Base-by-base conservation (phyloP, 495 filamentous ascomycete genomes). In the Hypoxylon perforatum region DNA sequence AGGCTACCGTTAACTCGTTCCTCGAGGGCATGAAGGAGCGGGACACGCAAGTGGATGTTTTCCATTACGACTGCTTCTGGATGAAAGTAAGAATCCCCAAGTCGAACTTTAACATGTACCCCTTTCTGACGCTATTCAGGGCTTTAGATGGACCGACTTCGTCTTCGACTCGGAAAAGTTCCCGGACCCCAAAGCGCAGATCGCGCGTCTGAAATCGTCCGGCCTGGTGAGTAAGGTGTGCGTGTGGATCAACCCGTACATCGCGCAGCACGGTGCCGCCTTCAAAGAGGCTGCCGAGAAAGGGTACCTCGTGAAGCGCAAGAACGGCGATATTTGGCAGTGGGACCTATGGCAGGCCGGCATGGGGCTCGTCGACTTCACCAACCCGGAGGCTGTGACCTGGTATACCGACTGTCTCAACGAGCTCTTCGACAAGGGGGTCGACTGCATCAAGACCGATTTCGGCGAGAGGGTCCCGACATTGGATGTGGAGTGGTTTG, bases 71-170 rank as follows among this genome's bases (percentile, higher is more conserved):
- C 63, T 87, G 85, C 69, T 90, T 90, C 80, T 90, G 87, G 86
- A 67, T 81, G 66, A 79, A 77, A 58, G 69, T 67, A 51, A 56
- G 17, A 10, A 28, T 7, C 25, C 7, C 25, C 7, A 3, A 19
- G n/a, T 11, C 6, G 12, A 18, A 8, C 4, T 21, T 28, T 4
- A 11, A 30, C 49, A 67, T 49, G 49, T 7, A 28, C 25, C 25
- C 9, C 49, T 30, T 71, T 55, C 65, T 73, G 55, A 41, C 30
- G 4, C 9, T 11, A 21, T 33, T 4, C 4, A 72, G 65, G 81
- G 85, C 78, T 91, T 90, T 67, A 87, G 88, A 54, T 92, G 89
- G 90, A 89, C 87, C 61, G 89, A 92, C 70, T 91, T 92, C 50
- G 83, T 86, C 17, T 92, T 91, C 71, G 88, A 89, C 63, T 63